A percentile compares a stretch with the other conserved stretches of the same genome.
phyloP scores from a whole-genome alignment of 2,329 filamentous ascomycete genomes.

The Penicillium sp. region DNA sequence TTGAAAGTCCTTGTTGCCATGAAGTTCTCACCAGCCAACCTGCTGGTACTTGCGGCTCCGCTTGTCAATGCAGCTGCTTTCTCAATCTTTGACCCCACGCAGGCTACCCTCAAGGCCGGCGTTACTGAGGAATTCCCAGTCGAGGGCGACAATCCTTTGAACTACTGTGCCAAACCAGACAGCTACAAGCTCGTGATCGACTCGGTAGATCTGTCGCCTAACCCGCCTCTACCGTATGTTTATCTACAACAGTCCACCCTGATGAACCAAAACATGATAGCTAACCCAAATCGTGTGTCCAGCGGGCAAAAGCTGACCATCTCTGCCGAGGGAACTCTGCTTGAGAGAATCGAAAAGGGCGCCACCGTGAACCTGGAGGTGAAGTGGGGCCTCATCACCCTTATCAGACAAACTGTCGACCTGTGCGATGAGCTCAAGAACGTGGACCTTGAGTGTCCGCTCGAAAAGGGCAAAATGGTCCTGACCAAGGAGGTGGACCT shows the following conservation, averaged over 20 bases:
- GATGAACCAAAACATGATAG: neutral
- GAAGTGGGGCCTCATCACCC: conserved; percentile 90
- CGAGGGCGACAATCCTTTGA: conserved; percentile 81
- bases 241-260: neutral
- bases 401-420: conserved; percentile 78
- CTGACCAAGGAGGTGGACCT: conserved; percentile 82
- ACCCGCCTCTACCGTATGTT: conserved; percentile 82
- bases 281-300: conserved; percentile 14
- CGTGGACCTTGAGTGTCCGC: conserved; percentile 84
- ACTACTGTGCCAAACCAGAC: conserved; percentile 71
- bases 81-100: conserved; percentile 52
- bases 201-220: conserved; percentile 77
- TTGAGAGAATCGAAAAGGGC: conserved; percentile 71
- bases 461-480: conserved; percentile 73
- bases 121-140: conserved; percentile 60
- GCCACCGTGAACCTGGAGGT: conserved; percentile 82
- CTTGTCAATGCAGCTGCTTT: conserved; percentile 48
- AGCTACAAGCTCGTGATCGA: conserved; percentile 75
- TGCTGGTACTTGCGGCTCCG: conserved; percentile 49
- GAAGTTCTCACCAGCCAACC: conserved; percentile 43
- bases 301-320: conserved; percentile 79
- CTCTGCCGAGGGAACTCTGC: conserved; percentile 74
- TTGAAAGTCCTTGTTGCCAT: conserved; percentile 29
- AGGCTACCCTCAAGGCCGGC: conserved; percentile 53
- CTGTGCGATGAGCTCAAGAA: conserved; percentile 88